Conservation (phyloP, 1,284 basidiomycete genomes). For the Apiotrichum laibachii region DNA sequence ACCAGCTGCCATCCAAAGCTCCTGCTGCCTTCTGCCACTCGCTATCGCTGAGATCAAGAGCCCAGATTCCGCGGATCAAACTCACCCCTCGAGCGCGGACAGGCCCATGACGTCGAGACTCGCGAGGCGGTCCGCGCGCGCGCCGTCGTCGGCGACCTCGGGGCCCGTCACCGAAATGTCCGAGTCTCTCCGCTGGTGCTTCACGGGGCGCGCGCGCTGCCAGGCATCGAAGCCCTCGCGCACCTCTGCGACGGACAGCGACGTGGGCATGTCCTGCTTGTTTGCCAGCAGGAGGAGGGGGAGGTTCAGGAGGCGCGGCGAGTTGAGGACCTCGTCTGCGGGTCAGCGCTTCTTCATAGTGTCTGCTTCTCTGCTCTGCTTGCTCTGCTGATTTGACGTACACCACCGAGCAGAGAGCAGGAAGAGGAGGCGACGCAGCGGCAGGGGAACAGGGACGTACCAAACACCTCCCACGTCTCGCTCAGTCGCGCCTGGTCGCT, state of each 20-base stretch:
- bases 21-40: no score
- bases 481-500: constrained; percentile 77
- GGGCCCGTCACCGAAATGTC: not conserved
- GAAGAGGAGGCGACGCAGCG: not conserved
- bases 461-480: constrained; percentile 93
- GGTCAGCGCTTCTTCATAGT: not conserved
- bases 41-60: no score
- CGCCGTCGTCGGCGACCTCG: constrained; percentile 51
- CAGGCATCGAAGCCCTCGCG: constrained; percentile 85
- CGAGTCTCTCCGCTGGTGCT: not conserved
- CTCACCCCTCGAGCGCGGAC: constrained; percentile 82
- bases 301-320: constrained; percentile 79
- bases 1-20: no score
- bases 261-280: constrained; percentile 79
- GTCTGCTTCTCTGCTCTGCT: no score
- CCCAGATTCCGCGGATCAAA: constrained; percentile 16
- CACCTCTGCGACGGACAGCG: constrained; percentile 81
- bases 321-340: constrained; percentile 74
- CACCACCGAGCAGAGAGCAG: not conserved
- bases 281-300: constrained; percentile 86
- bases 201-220: constrained; percentile 45
- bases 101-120: constrained; percentile 88
- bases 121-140: constrained; percentile 59
- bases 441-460: constrained; percentile 54
- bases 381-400: no score